These are phyloP conservation scores for Ophiostoma sp. DNA, from an alignment of 2,329 filamentous ascomycete genomes.

Conservation along the genomic window DNA sequence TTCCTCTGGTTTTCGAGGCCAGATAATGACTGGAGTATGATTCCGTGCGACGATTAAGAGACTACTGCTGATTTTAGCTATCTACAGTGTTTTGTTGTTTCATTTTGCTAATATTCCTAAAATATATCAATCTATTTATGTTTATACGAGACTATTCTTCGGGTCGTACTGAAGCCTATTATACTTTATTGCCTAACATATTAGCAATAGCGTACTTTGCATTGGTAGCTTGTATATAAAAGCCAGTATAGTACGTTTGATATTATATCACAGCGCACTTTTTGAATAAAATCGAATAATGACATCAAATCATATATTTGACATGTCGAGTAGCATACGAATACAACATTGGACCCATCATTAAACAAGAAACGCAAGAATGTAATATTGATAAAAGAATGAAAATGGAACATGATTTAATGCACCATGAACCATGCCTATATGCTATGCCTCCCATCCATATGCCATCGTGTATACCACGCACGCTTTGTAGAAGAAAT, in stretches of 20 bases:
- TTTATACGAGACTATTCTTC: neutral
- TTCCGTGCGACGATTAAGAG: neutral
- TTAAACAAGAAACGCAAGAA: neutral
- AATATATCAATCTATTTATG: neutral
- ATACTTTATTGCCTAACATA: too few relatives aligned
- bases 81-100: neutral
- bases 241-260: neutral
- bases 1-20: neutral
- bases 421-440: constrained; percentile 8
- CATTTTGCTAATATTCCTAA: neutral
- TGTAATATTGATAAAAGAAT: neutral
- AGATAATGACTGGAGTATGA: neutral
- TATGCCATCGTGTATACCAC: neutral
- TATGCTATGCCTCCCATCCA: constrained; percentile 9
- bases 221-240: too few relatives aligned
- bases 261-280: neutral
- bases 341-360: constrained; percentile 7
- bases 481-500: neutral
- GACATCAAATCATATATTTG: too few relatives aligned
- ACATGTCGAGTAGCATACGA: neutral
- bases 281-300: neutral
- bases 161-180: too few relatives aligned
- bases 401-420: too few relatives aligned
- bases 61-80: neutral
- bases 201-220: too few relatives aligned